Evolutionary conservation across 441 rosid genomes (phyloP).

Genomic region (Raphanus hybrid): DNA sequence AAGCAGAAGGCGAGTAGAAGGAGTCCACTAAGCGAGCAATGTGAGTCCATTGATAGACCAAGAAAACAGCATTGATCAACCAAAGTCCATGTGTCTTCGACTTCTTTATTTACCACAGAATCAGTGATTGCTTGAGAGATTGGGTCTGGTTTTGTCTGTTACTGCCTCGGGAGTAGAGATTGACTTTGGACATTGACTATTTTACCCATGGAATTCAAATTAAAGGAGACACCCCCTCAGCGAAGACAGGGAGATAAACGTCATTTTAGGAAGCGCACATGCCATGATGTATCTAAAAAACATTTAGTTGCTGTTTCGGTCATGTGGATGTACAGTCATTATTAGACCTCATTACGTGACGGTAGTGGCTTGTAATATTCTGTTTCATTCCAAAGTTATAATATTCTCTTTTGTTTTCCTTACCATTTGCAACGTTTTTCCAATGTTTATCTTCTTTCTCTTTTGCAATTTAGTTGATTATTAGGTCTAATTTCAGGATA

Average conservation of each 20-base stretch:
- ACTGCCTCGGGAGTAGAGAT: conserved; percentile 31
- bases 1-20: conserved; percentile 40
- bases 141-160: conserved; percentile 11
- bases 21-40: conserved; percentile 39
- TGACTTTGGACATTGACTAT: neutral
- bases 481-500: too few relatives aligned
- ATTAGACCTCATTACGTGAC: conserved; percentile 16
- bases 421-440: too few relatives aligned
- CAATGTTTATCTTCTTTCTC: too few relatives aligned
- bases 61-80: conserved; percentile 12
- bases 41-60: conserved; percentile 36
- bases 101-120: conserved; percentile 26
- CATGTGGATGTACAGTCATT: conserved; percentile 31
- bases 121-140: conserved; percentile 35
- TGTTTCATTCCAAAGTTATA: too few relatives aligned
- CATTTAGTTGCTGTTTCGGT: neutral
- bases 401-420: too few relatives aligned
- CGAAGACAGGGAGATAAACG: conserved; percentile 9
- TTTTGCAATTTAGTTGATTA: too few relatives aligned
- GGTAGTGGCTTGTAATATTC: too few relatives aligned
- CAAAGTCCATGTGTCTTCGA: neutral
- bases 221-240: neutral
- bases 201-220: conserved; percentile 31
- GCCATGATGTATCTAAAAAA: neutral
- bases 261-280: neutral